phyloP scores from a whole-genome alignment of 2,329 filamentous ascomycete species.

The Camillea tinctor region DNA sequence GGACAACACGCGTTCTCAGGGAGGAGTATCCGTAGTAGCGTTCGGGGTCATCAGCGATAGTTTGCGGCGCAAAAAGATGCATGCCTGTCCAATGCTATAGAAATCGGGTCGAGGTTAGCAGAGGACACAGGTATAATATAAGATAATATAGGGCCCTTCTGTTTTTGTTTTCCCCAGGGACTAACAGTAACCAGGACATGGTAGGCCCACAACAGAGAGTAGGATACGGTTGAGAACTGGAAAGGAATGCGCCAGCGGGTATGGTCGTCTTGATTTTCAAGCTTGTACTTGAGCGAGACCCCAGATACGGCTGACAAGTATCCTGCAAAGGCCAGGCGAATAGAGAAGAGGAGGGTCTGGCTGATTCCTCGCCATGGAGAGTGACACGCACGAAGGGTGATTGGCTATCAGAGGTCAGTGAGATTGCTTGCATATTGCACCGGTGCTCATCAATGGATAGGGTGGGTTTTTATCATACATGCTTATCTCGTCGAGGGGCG shows the following conservation, averaged over 20 bases:
- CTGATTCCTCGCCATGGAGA: conserved; percentile 49
- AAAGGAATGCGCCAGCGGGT: conserved; percentile 45
- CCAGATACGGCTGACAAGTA: conserved; percentile 43
- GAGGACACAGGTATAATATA: neutral
- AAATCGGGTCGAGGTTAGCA: neutral
- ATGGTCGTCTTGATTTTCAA: conserved; percentile 39
- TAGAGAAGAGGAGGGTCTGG: conserved; percentile 44
- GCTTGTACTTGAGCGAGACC: conserved; percentile 47
- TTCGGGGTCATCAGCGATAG: conserved; percentile 32
- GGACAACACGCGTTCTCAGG: conserved; percentile 38
- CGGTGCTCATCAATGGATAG: neutral
- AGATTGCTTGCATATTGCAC: conserved; percentile 12
- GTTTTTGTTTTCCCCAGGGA: conserved; percentile 9
- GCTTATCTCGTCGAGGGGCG: conserved; percentile 27
- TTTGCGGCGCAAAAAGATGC: conserved; percentile 47
- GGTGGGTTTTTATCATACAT: conserved; percentile 26
- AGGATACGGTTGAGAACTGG: conserved; percentile 48
- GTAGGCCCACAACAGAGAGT: conserved; percentile 43
- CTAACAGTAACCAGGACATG: conserved; percentile 47
- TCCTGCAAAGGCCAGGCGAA: conserved; percentile 42
- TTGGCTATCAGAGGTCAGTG: conserved; percentile 37
- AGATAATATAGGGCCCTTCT: neutral
- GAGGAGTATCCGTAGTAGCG: conserved; percentile 30
- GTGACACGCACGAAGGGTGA: conserved; percentile 51
- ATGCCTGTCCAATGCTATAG: conserved; percentile 51